Base-by-base conservation (phyloP, 2,329 filamentous ascomycete species). In the Aureobasidium zeae region DNA sequence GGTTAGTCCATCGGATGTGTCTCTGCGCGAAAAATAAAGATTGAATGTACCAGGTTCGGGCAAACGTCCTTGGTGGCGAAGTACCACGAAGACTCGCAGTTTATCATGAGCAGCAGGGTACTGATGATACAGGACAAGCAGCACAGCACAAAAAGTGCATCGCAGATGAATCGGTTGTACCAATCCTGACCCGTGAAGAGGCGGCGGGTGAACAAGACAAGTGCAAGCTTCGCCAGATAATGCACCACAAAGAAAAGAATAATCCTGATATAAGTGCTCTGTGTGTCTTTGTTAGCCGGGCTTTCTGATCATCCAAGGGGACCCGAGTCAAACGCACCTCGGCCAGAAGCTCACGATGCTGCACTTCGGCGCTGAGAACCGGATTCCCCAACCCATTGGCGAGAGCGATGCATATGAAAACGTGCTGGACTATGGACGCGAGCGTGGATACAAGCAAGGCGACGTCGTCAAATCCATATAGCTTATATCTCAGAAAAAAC, bases 201-300 rank as follows among this genome's bases (percentile, higher is more conserved):
- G 12, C 47, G 32, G 11, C 44, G 39, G 15, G 45, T 45, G 24
- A 49, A 46, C 9, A 46, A 30, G 13, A 34, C 41, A 26, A 47
- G 29, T 3, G 47, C 47, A 9, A 44, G 7, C 20, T 49, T 49
- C 2, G 47, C 47, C 17, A 49, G 29, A 15, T 44, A 46, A 12
- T 46, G 44, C 3, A 41, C 36, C 5, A 38, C n/a, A 11, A 49
- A 34, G 8, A 36, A 41, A 3, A 49, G 9, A 4, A 46, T 29
- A 19, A 43, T 15, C 6, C 39, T 17, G 8, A 24, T 34, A 25
- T 33, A 43, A 16, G 15, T 43, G 22, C 39, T 43, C 39, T 43
- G 12, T 12, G 2, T 4, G 6, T 1, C 10, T 21, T 15, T 20
- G 39, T 43, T 7, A 43, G 22, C 5, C 11, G 7, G 3, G 10